Evolutionary conservation across 352 stramenopile genomes (phyloP).

Genomic region (Aphanomyces invadans): DNA sequence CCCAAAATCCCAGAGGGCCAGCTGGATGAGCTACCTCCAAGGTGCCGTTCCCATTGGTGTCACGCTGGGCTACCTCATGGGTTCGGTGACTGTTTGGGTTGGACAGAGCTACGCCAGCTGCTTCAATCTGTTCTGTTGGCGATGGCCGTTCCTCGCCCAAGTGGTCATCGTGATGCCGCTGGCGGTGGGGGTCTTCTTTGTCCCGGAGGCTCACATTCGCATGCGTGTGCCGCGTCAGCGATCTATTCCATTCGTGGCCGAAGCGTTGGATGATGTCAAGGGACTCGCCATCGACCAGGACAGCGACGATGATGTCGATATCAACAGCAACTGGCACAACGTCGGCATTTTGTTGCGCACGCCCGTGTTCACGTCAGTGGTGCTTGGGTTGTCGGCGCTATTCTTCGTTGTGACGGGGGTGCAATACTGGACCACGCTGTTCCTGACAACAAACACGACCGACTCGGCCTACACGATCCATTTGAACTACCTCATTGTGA

Average conservation of each 20-base stretch:
- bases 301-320: slow-evolving; percentile 25
- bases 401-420: slow-evolving; percentile 78
- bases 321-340: slow-evolving; percentile 25
- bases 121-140: slow-evolving; percentile 56
- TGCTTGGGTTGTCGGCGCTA: slow-evolving; percentile 67
- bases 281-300: slow-evolving; percentile 35
- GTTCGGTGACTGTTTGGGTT: slow-evolving; percentile 64
- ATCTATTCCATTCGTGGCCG: slow-evolving; percentile 58
- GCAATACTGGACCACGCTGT: slow-evolving; percentile 81
- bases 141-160: slow-evolving; percentile 79
- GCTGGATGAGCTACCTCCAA: slow-evolving; percentile 84
- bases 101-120: slow-evolving; percentile 18
- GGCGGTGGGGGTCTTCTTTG: slow-evolving; percentile 70
- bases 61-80: slow-evolving; percentile 67
- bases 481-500: slow-evolving; percentile 61
- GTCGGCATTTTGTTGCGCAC: slow-evolving; percentile 12
- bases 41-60: slow-evolving; percentile 63
- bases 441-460: slow-evolving; percentile 68
- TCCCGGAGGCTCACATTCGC: slow-evolving; percentile 57
- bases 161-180: slow-evolving; percentile 64
- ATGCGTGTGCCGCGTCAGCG: slow-evolving; percentile 44
- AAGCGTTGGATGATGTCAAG: slow-evolving; percentile 13
- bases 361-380: slow-evolving; percentile 63
- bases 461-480: slow-evolving; percentile 77
- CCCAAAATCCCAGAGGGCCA: slow-evolving; percentile 47